Base-by-base conservation (phyloP, 2,329 filamentous ascomycete species). In the Fusarium domesticum region DNA sequence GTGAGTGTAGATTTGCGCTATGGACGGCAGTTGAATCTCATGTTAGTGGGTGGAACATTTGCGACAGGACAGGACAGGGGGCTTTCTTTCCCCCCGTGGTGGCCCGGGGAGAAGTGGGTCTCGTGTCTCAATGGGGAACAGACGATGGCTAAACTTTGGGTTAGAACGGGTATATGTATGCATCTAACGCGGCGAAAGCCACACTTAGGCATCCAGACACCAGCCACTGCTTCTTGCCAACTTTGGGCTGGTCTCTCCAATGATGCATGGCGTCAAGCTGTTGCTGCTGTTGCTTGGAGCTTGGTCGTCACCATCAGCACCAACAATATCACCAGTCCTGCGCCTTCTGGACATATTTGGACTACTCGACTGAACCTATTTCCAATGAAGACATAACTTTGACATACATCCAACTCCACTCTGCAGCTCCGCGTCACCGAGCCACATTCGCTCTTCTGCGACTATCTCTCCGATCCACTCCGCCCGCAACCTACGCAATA, bases 261-360 rank as follows among this genome's bases (percentile, higher is more conserved):
- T n/a, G 18, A 18, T 10, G 15, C 23, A 20, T 18, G 35, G 18
- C 17, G 35, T 23, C 17, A 37, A 37, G 37, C 37, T 39, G 25
- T 39, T 39, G 37, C 37, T 39, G 17, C 17, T 28, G 14, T 28
- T 28, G 45, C 41, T 48, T 18, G 25, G 38, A 48, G 48, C 48
- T 51, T 44, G 38, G 45, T 51, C 45, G 45, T 45, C 45, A 37
- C 41, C 48, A 44, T 34, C 30, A 39, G 37, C 20, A 19, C 39
- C 41, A 15, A 39, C 18, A 20, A 15, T 30, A 28, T 23, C 40
- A 33, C 33, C 40, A 37, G 34, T 42, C 35, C 41, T 28, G 31
- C 34, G 38, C 33, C 11, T 39, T 17, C 23, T 35, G 19, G 25
- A 38, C 18, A 15, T 23, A 20, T 12, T 17, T 17, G 23, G 19